Base-by-base conservation (phyloP, 768 basidiomycete genomes). In the Symmetrospora coprosmae region DNA sequence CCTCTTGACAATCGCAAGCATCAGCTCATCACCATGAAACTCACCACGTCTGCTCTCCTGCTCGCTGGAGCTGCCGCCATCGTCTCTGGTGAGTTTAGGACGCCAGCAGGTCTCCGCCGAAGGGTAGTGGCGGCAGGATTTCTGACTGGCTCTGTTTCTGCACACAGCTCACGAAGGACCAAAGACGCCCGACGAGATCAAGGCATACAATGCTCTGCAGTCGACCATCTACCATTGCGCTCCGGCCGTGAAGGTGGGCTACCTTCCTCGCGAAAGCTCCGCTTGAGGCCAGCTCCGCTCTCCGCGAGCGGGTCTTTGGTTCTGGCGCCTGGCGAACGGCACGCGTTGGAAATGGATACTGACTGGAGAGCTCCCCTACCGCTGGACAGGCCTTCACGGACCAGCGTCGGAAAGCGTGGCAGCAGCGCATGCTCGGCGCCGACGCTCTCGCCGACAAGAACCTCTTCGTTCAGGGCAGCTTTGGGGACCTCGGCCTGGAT, bases 221-320 rank as follows among this genome's bases (percentile, higher is more conserved):
- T 61, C 66, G 39, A 63, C 65, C 23, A 61, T 66, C 48, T 69
- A 66, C 62, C 66, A 67, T 40, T 72, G 71, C 46, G 70, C 69
- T 2, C 71, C 71, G 11, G 68, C 66, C 11, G 66, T 66, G 13
- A 66, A 67, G 38, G 46, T 55, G 2, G 65, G 63, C 27, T n/a
- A n/a, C n/a, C n/a, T n/a, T n/a, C n/a, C n/a, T 45, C 59, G 60
- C 62, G 61, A 27, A 66, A 60, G 60, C 62, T 47, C 13, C 55
- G 52, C 25, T 66, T 66, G 19, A 49, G 65, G 63, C 31, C 6
- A 11, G 52, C 45, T 25, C 8, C 17, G 9, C 27, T 2, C 3
- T 5, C 7, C 4, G 11, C 27, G 6, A 1, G 8, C n/a, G n/a
- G n/a, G n/a, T n/a, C n/a, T n/a, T 21, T 4, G 34, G 1, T n/a